Evolutionary conservation across 257 asterid species (phyloP).

Genomic region (Handroanthus guayacan): DNA sequence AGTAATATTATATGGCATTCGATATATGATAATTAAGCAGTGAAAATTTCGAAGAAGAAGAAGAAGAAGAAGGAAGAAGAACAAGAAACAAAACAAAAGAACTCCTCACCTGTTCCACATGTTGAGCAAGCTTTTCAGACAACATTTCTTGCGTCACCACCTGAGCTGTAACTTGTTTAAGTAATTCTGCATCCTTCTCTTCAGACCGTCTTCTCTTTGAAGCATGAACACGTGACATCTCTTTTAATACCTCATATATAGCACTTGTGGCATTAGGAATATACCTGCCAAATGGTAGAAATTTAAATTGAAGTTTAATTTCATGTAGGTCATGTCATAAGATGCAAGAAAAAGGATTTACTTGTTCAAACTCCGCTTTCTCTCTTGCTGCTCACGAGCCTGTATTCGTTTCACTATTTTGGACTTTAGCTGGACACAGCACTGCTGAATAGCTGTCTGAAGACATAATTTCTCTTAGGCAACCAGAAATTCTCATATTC

Average conservation of each 20-base stretch:
- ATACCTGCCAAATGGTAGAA: constrained; percentile 60
- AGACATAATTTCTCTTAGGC: constrained; percentile 37
- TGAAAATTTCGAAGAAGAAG: neutral
- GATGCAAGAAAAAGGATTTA: constrained; percentile 42
- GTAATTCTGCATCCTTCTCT: constrained; percentile 66
- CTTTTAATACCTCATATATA: constrained; percentile 69
- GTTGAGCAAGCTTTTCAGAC: constrained; percentile 81
- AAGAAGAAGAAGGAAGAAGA: neutral
- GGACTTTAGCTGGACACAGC: constrained; percentile 80
- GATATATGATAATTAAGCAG: neutral
- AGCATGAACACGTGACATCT: constrained; percentile 59
- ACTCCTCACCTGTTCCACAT: constrained; percentile 74
- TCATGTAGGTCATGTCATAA: constrained; percentile 28
- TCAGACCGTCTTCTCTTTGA: constrained; percentile 66
- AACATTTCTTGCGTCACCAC: constrained; percentile 62
- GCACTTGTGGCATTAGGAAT: constrained; percentile 81
- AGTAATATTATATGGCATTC: neutral
- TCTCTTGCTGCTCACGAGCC: constrained; percentile 98
- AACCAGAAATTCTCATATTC: constrained; percentile 12
- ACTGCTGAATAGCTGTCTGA: constrained; percentile 85
- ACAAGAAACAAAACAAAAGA: constrained; percentile 14
- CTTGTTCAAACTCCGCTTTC: constrained; percentile 89
- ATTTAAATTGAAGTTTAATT: constrained; percentile 31
- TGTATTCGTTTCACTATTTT: constrained; percentile 88
- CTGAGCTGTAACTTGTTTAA: constrained; percentile 63